These are phyloP conservation scores for Calonectria pseudoturangicola DNA, from an alignment of 2,329 filamentous ascomycete species.

Conservation along the genomic window DNA sequence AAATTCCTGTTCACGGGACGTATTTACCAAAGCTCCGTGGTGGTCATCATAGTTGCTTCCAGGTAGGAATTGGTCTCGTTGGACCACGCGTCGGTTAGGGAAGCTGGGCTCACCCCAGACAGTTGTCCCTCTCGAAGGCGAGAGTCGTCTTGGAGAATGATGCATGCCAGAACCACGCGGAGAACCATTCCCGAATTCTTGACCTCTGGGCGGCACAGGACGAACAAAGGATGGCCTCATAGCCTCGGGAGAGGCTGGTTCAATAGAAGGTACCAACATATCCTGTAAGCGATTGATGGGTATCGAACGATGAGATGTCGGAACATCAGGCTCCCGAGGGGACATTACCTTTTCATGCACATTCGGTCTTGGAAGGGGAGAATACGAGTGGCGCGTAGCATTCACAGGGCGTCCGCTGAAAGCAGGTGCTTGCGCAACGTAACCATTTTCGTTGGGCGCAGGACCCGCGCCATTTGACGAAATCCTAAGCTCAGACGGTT, in stretches of 20 bases:
- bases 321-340: conserved; percentile 45
- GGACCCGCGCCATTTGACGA: conserved; percentile 44
- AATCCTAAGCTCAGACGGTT: conserved; percentile 47
- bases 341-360: conserved; percentile 55
- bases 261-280: conserved; percentile 68
- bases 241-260: conserved; percentile 62
- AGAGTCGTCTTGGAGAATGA: conserved; percentile 46
- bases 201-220: conserved; percentile 55
- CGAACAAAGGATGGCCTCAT: conserved; percentile 61
- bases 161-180: conserved; percentile 47
- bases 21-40: conserved; percentile 28
- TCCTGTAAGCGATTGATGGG: conserved; percentile 59
- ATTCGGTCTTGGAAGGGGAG: conserved; percentile 43
- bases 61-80: conserved; percentile 41
- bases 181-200: conserved; percentile 48
- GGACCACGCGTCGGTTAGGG: conserved; percentile 40
- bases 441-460: conserved; percentile 54
- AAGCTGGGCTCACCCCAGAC: conserved; percentile 46
- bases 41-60: conserved; percentile 41
- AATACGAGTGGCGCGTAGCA: conserved; percentile 45
- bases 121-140: conserved; percentile 44
- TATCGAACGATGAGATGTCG: conserved; percentile 49
- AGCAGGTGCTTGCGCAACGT: conserved; percentile 51
- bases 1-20: conserved; percentile 39
- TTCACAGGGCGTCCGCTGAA: conserved; percentile 46